Evolutionary conservation across 2,329 filamentous ascomycete species (phyloP).

Genomic region (Exophiala sp.): DNA sequence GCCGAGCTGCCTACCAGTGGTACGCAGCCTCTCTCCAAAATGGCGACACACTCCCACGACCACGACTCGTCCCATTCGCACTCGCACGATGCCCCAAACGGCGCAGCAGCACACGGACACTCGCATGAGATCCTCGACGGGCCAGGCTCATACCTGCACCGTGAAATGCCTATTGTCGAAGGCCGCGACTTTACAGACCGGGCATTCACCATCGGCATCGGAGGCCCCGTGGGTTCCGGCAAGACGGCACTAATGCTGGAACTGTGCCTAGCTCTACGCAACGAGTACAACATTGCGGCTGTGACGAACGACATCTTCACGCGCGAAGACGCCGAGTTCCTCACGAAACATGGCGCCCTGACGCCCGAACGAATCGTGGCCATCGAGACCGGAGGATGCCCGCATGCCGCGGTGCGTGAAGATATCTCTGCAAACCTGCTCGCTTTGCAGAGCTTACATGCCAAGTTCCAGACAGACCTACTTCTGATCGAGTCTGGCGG

Average conservation of each 20-base stretch:
- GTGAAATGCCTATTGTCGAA: conserved; percentile 90
- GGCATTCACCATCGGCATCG: conserved; percentile 95
- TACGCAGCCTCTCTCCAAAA: too few species aligned
- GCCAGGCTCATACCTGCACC: conserved; percentile 78
- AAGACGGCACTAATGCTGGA: conserved; percentile 97
- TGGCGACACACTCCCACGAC: conserved; percentile 33
- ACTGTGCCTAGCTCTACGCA: conserved; percentile 76
- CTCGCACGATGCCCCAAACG: conserved; percentile 37
- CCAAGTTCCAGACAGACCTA: conserved; percentile 70
- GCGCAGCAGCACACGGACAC: conserved; percentile 66
- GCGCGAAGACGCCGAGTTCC: conserved; percentile 92
- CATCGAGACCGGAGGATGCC: conserved; percentile 96
- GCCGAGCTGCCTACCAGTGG: too few species aligned
- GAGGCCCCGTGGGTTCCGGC: conserved; percentile 91
- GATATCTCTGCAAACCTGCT: conserved; percentile 92
- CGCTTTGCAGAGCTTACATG: conserved; percentile 82
- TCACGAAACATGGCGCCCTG: conserved; percentile 78
- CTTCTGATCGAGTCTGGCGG: conserved; percentile 93
- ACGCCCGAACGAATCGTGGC: conserved; percentile 78
- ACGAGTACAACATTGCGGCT: conserved; percentile 78
- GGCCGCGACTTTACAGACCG: conserved; percentile 81
- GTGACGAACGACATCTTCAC: conserved; percentile 55
- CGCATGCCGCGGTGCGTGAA: conserved; percentile 93
- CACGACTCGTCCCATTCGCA: conserved; percentile 34
- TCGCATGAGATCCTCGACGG: conserved; percentile 92